phyloP scores from a whole-genome alignment of 805 yeast species.

The Metschnikowia colocasiae region DNA sequence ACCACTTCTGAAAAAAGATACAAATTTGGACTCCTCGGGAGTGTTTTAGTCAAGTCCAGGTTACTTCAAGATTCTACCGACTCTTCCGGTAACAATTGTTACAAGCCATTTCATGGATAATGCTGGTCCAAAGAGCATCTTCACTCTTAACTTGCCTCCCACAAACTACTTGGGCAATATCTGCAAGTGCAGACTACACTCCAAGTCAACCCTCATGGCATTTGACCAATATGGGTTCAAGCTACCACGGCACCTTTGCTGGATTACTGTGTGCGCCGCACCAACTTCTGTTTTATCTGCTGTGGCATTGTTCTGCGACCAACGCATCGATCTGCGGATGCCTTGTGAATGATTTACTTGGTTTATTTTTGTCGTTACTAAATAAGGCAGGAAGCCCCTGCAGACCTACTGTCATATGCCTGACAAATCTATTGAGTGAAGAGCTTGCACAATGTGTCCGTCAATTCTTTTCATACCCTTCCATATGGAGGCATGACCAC shows the following conservation, averaged over 20 bases:
- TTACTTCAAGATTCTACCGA: background rate
- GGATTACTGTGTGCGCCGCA: background rate
- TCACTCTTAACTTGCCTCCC: background rate
- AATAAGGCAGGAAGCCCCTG: background rate
- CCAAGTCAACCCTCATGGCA: background rate
- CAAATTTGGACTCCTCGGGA: too few species aligned
- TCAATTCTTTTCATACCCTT: background rate
- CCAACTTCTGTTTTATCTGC: background rate
- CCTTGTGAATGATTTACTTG: background rate
- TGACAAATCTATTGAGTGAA: background rate
- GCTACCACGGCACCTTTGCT: background rate
- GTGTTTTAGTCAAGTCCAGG: too few species aligned
- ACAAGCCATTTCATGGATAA: background rate
- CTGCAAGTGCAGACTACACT: background rate
- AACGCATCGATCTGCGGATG: background rate
- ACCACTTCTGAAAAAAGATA: slow-evolving; percentile 21
- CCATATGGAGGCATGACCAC: background rate
- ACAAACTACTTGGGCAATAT: background rate
- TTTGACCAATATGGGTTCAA: background rate
- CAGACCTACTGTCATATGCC: background rate
- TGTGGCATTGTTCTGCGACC: background rate
- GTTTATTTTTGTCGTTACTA: background rate
- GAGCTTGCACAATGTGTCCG: background rate
- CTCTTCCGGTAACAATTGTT: background rate
- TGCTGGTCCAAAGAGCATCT: background rate